A percentile compares a stretch with the other conserved stretches of the same genome.
Evolutionary conservation across 2,329 filamentous ascomycete species (phyloP).

Genomic region (Phialocephala subalpina): DNA sequence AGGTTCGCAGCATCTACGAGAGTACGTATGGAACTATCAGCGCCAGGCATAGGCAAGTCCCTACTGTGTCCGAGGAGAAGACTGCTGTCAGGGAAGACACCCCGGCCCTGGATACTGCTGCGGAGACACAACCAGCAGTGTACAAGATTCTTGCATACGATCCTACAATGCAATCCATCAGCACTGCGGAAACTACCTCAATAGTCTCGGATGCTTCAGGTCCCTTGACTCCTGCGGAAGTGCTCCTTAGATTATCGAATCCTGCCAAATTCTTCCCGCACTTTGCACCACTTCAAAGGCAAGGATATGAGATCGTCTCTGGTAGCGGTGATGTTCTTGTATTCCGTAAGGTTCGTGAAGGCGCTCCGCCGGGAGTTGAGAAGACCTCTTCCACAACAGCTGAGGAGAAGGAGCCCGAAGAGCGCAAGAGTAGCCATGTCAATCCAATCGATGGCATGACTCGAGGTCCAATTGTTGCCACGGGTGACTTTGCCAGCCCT

Average conservation of each 20-base stretch:
- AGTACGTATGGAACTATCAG: constrained; percentile 50
- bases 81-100: background rate
- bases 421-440: constrained; percentile 24
- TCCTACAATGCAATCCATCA: constrained; percentile 62
- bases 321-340: constrained; percentile 70
- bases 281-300: constrained; percentile 62
- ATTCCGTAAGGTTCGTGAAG: constrained; percentile 65
- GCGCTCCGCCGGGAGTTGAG: constrained; percentile 23
- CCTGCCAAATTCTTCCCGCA: constrained; percentile 72
- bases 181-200: constrained; percentile 67
- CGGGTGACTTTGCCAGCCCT: constrained; percentile 68
- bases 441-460: constrained; percentile 64
- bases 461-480: constrained; percentile 46
- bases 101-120: background rate
- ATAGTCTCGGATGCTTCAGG: constrained; percentile 56
- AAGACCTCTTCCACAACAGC: constrained; percentile 52
- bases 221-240: constrained; percentile 65
- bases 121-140: constrained; percentile 40
- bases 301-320: constrained; percentile 73
- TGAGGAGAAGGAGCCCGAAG: constrained; percentile 25
- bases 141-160: constrained; percentile 77
- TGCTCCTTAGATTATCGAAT: constrained; percentile 66
- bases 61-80: background rate
- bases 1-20: constrained; percentile 52
- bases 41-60: constrained; percentile 40